Evolutionary conservation across 2,329 filamentous ascomycete species (phyloP), one percentile per base, ranked within the genome.

Genomic region (Aspergillus hiratsukae): DNA sequence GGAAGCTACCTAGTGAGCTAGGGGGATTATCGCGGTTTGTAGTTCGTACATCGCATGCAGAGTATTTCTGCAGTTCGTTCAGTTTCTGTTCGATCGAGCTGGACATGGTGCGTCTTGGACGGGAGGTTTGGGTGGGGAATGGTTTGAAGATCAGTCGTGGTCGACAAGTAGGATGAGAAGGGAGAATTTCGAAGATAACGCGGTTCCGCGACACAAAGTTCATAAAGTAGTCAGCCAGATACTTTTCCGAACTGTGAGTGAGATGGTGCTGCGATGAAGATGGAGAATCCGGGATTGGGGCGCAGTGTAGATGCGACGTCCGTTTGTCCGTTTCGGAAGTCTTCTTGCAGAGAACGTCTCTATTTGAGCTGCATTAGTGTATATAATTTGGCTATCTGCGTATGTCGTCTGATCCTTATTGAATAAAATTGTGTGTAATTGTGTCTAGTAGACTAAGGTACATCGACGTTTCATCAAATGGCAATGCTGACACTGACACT

Each of bases 1-100:
- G 49, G 46, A 50, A 28, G 9, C 29, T 41, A 2, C 19, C 10
- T 35, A 29, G 3, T 14, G 17, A n/a, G 1, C 11, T 35, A 29
- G 3, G 11, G 11, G 17, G 2, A 7, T 9, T n/a, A 6, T 29
- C 29, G 19, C n/a, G 8, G 25, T 50, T 3, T 48, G 41, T 31
- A 41, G 48, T 17, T 52, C 62, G 51, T 67, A 78, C 76, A 72
- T 78, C 76, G 56, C 76, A 78, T 14, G 75, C 74, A 25, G 75
- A 76, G 59, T 71, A 77, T 21, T 73, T 68, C 41, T 62, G 61
- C 27, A 75, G 58, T 10, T 55, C 61, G 21, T 64, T 57, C 21
- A 77, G 61, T 58, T 74, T 73, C 43, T 74, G 65, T 41, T 75
- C 64, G 27, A 73, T 64, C 14, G 68, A 61, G 23, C 63, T 63